Conservation (phyloP, 306 rosid genomes). For the Pyrus betulifolia region DNA sequence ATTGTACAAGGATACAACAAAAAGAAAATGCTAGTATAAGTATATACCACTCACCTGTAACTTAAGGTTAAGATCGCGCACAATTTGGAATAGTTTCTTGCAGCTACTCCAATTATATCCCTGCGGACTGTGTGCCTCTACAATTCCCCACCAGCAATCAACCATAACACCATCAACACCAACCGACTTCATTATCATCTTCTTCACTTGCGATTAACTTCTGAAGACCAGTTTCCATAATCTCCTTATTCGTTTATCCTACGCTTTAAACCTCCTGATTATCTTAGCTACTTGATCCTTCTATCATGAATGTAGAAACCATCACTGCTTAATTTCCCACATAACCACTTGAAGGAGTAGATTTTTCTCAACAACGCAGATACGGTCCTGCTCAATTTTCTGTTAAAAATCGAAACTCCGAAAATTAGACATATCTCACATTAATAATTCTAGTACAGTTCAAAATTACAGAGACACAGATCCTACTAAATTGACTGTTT, state of each 20-base stretch:
- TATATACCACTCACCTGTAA: constrained; percentile 49
- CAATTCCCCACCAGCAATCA: too few species aligned
- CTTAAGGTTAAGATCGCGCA: constrained; percentile 62
- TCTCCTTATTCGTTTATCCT: constrained; percentile 9
- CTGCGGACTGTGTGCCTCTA: too few species aligned
- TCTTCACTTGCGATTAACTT: too few species aligned
- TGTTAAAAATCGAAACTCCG: not conserved
- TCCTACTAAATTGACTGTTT: not conserved
- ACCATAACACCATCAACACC: too few species aligned
- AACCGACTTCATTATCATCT: too few species aligned
- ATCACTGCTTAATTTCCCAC: not conserved
- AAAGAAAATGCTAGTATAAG: not conserved
- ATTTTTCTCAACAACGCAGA: not conserved
- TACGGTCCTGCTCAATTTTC: not conserved
- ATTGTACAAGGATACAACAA: not conserved
- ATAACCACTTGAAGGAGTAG: not conserved
- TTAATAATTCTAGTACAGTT: not conserved
- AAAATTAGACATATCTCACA: not conserved
- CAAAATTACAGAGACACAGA: not conserved
- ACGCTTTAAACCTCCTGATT: not conserved
- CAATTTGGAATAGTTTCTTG: constrained; percentile 73
- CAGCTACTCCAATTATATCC: constrained; percentile 80
- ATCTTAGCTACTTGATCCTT: constrained; percentile 11
- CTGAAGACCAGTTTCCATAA: constrained; percentile 72
- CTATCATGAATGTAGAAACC: constrained; percentile 3